phyloP scores from a whole-genome alignment of 768 basidiomycete species.

The Mycena sanguinolenta region DNA sequence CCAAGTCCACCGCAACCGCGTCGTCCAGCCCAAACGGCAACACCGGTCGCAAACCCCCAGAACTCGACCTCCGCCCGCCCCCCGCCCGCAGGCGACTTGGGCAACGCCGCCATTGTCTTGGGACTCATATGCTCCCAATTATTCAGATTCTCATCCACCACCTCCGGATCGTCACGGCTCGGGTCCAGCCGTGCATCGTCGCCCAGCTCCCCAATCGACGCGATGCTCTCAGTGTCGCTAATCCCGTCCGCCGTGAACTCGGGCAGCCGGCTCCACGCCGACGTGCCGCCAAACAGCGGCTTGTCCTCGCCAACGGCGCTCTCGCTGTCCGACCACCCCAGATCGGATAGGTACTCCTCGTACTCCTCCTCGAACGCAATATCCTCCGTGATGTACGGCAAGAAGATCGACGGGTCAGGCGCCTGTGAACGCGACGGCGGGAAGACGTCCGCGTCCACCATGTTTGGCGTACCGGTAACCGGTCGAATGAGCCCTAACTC shows the following conservation, averaged over 20 bases:
- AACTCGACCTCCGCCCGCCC: slow-evolving; percentile 85
- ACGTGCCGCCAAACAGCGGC: slow-evolving; percentile 57
- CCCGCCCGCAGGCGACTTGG: slow-evolving; percentile 86
- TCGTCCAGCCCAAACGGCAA: slow-evolving; percentile 81
- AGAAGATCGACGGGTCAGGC: slow-evolving; percentile 84
- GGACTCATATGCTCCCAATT: slow-evolving; percentile 99
- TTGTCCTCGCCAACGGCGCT: slow-evolving; percentile 54
- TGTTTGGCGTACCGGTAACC: slow-evolving; percentile 75
- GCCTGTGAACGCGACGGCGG: slow-evolving; percentile 92
- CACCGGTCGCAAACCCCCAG: slow-evolving; percentile 88
- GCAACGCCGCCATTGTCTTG: slow-evolving; percentile 92
- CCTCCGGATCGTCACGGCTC: slow-evolving; percentile 72
- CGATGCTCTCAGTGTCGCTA: slow-evolving; percentile 95
- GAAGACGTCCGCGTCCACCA: slow-evolving; percentile 92
- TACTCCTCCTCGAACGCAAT: slow-evolving; percentile 97
- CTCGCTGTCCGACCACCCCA: slow-evolving; percentile 74
- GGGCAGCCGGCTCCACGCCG: slow-evolving; percentile 89
- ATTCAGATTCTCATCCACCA: slow-evolving; percentile 85
- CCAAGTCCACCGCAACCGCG: slow-evolving; percentile 76
- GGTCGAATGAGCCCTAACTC: slow-evolving; percentile 83
- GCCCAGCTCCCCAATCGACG: slow-evolving; percentile 88
- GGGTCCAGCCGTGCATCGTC: slow-evolving; percentile 79
- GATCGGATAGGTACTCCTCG: slow-evolving; percentile 93
- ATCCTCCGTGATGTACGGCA: slow-evolving; percentile 93
- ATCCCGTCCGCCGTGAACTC: slow-evolving; percentile 88